These are phyloP conservation scores for Lachnellula suecica DNA, from an alignment of 2,329 filamentous ascomycete genomes.

Conservation along the genomic window DNA sequence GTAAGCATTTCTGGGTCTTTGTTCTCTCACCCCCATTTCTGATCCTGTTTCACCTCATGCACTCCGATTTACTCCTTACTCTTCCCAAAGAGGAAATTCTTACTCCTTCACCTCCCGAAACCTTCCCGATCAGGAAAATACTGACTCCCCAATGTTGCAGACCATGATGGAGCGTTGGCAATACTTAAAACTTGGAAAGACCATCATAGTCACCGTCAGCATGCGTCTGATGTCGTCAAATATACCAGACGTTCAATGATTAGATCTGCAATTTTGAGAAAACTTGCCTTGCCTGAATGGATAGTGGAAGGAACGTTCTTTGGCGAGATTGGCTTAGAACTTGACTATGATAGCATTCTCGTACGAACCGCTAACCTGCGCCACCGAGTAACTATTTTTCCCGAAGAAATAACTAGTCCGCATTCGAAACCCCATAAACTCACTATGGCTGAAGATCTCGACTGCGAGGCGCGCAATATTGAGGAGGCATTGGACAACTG, in stretches of 20 bases:
- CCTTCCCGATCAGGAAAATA: too few species aligned
- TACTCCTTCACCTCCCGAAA: too few species aligned
- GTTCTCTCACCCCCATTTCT: too few species aligned
- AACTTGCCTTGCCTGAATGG: conserved; percentile 30
- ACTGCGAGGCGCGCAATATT: conserved; percentile 10
- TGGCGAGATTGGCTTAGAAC: conserved; percentile 31
- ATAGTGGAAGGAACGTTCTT: conserved; percentile 29
- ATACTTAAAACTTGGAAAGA: conserved; percentile 32
- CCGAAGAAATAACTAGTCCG: background rate
- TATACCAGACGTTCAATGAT: conserved; percentile 30
- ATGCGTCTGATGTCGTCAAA: conserved; percentile 27
- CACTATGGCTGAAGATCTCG: background rate
- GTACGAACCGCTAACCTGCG: conserved; percentile 24
- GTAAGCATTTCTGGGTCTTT: too few species aligned
- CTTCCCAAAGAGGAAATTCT: too few species aligned
- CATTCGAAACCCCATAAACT: too few species aligned
- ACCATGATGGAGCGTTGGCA: conserved; percentile 31
- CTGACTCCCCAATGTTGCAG: too few species aligned
- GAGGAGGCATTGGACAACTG: conserved; percentile 12
- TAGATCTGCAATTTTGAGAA: conserved; percentile 26
- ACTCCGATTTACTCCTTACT: too few species aligned
- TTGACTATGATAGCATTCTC: conserved; percentile 31
- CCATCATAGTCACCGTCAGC: background rate
- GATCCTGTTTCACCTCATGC: too few species aligned
- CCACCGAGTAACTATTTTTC: conserved; percentile 1